Evolutionary conservation across 2,329 filamentous ascomycete genomes (phyloP), one percentile per base, ranked within the genome.

Genomic region (Calonectria honghensis): DNA sequence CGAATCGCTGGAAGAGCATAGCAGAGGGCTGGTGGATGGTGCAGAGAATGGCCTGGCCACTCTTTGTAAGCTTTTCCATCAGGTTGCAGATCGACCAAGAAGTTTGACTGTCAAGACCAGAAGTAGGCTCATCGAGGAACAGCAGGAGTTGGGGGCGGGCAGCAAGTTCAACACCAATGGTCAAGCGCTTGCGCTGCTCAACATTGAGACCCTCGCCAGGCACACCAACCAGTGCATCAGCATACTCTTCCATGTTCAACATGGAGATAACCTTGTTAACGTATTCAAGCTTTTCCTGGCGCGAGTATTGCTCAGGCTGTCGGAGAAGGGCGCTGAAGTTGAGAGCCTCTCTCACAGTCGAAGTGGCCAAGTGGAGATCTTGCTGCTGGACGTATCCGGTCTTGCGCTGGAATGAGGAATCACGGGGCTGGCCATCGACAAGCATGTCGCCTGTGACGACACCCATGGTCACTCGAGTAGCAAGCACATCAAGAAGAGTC

Each of bases 331-430:
- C 95, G 79, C 93, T 95, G 85, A 98, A 98, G 75, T 91, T 91
- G 29, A 98, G 88, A 10, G 95, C 94, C 85, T 97, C 95, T 75
- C 95, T 91, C 31, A 97, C 95, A 0, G 95, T 97, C 0, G 92
- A 92, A 0, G 94, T 96, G 20, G 92, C 88, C 35, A 96, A 88
- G 82, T 97, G 95, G 4, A 97, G 88, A 89, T 97, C 95, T 81
- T 97, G 94, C 83, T 97, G 95, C 82, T 97, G 94, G n/a, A 95
- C 95, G 78, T 97, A 97, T 48, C 95, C 95, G 0, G 94, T 96
- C 85, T 95, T 96, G 71, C 95, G 92, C 83, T 97, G 95, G 89
- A 97, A 97, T 0, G 94, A 95, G 16, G 89, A 88, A 77, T 96
- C 94, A 37, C 94, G 91, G 31, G 90, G 91, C 37, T 89, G 89